A percentile compares a stretch with the other conserved stretches of the same genome.
Evolutionary conservation across 768 basidiomycete genomes (phyloP).

Genomic region (Panaeolus papilionaceus): DNA sequence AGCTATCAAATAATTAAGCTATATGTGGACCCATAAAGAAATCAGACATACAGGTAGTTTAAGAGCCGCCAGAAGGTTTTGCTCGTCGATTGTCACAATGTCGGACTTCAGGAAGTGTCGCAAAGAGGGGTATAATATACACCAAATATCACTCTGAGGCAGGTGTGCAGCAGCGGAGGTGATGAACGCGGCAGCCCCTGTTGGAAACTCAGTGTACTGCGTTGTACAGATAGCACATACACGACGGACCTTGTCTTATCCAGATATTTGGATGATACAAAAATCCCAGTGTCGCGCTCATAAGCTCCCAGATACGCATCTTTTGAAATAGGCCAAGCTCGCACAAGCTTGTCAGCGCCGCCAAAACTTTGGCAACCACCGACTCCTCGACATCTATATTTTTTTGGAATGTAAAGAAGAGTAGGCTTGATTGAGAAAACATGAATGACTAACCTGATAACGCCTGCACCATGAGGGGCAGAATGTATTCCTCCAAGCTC

Average conservation of each 20-base stretch:
- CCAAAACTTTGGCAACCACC: constrained; percentile 91
- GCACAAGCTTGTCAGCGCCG: constrained; percentile 85
- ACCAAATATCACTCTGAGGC: constrained; percentile 92
- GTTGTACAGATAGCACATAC: neutral
- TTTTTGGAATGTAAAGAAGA: neutral
- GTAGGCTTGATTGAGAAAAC: neutral
- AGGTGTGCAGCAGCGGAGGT: constrained; percentile 85
- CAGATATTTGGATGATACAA: constrained; percentile 95
- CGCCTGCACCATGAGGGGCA: constrained; percentile 97
- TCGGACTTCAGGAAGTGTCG: constrained; percentile 88
- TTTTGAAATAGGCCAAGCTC: constrained; percentile 91
- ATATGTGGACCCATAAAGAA: neutral
- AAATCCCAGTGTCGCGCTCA: constrained; percentile 87
- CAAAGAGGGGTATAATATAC: constrained; percentile 92
- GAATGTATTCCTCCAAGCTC: constrained; percentile 93
- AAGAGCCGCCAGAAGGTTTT: constrained; percentile 75
- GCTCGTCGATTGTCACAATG: constrained; percentile 74
- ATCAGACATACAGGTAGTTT: constrained; percentile 71
- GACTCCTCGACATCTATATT: constrained; percentile 90
- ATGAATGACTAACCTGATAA: constrained; percentile 71
- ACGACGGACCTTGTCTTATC: constrained; percentile 85
- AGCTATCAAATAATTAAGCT: constrained; percentile 41
- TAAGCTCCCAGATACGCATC: constrained; percentile 96
- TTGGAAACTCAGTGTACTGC: constrained; percentile 11
- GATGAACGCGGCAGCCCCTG: constrained; percentile 89